Conservation (phyloP, 441 rosid species). For the Pelargonium australe region DNA sequence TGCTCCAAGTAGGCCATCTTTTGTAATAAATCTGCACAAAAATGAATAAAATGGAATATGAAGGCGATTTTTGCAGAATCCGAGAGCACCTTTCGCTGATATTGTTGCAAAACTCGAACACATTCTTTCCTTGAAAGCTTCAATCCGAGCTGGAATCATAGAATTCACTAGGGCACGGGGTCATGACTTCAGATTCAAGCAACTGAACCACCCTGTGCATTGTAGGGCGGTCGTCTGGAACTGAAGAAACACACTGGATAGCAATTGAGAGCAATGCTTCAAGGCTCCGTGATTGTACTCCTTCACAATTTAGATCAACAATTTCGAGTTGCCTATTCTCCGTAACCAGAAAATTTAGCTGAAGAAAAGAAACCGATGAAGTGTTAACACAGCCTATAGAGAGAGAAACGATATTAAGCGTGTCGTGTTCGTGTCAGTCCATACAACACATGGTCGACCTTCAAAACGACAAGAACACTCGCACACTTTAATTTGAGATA, state of each 20-base stretch:
- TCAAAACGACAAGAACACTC: too few relatives aligned
- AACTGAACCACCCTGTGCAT: slow-evolving; percentile 95
- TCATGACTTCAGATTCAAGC: slow-evolving; percentile 94
- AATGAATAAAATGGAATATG: too few relatives aligned
- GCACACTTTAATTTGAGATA: too few relatives aligned
- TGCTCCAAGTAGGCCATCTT: too few relatives aligned
- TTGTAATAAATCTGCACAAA: too few relatives aligned
- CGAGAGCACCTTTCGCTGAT: neutral
- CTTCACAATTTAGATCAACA: slow-evolving; percentile 71
- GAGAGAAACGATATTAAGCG: too few relatives aligned
- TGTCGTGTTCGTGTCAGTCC: too few relatives aligned
- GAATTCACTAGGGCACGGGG: slow-evolving; percentile 96
- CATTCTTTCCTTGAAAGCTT: slow-evolving; percentile 12
- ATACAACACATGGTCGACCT: too few relatives aligned
- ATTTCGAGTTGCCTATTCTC: slow-evolving; percentile 72
- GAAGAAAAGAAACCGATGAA: slow-evolving; percentile 23
- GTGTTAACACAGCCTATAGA: slow-evolving; percentile 7
- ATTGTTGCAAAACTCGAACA: neutral
- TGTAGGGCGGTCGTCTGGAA: slow-evolving; percentile 87
- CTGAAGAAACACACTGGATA: slow-evolving; percentile 67
- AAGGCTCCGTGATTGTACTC: slow-evolving; percentile 68
- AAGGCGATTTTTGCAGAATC: too few relatives aligned
- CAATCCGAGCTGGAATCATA: slow-evolving; percentile 76
- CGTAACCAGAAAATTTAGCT: slow-evolving; percentile 70
- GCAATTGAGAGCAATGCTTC: slow-evolving; percentile 86